These are phyloP conservation scores for Alternaria postmessia DNA, from an alignment of 2,329 filamentous ascomycete species.

Conservation along the genomic window DNA sequence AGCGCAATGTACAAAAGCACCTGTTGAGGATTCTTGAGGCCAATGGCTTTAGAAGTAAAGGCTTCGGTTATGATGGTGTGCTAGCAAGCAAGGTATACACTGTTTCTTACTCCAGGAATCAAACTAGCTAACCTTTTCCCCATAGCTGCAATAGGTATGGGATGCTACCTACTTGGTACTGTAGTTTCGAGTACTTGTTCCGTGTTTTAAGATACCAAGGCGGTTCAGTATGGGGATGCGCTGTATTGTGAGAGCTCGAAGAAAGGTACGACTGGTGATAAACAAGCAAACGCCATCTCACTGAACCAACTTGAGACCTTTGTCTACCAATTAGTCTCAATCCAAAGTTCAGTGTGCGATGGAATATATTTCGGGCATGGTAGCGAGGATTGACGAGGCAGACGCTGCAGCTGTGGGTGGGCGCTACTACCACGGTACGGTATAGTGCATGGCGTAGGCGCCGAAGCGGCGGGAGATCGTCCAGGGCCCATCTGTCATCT, in stretches of 20 bases:
- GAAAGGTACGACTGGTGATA: too few species aligned
- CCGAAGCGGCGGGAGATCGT: conserved; percentile 8
- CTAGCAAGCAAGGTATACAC: not conserved
- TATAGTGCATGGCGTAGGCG: conserved; percentile 1
- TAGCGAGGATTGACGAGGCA: not conserved
- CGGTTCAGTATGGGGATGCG: not conserved
- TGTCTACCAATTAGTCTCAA: too few species aligned
- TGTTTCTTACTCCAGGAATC: not conserved
- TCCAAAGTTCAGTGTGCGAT: not conserved
- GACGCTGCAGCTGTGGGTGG: conserved; percentile 2
- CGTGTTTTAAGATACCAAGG: not conserved
- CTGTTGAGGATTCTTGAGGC: too few species aligned
- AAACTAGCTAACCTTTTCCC: not conserved
- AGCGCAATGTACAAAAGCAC: too few species aligned
- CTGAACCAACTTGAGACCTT: not conserved
- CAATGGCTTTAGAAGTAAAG: too few species aligned
- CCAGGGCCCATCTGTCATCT: conserved; percentile 7
- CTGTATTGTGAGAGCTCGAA: not conserved
- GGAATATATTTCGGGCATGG: not conserved
- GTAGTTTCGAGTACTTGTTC: not conserved
- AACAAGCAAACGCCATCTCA: not conserved
- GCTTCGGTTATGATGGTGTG: too few species aligned
- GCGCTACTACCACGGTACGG: conserved; percentile 7
- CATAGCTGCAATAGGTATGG: not conserved
- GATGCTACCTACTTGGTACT: not conserved